Percentiles rank a stretch among this genome's conserved stretches.
Conservation (phyloP, 805 yeast species). For the Nakazawaea sp. region DNA sequence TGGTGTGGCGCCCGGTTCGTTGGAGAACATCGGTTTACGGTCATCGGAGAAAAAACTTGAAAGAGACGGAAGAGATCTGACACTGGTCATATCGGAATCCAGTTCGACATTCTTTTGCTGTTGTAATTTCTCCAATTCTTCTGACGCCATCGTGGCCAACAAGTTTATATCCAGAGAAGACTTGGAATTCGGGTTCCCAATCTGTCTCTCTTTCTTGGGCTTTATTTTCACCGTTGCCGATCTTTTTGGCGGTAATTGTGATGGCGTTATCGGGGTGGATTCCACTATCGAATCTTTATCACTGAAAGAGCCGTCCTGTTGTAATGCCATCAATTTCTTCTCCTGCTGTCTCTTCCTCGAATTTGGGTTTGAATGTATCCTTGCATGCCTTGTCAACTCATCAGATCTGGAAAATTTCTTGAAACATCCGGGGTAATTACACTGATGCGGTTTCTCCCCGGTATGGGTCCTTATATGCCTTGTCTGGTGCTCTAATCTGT, state of each 20-base stretch:
- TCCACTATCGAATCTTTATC: background rate
- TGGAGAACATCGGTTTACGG: constrained; percentile 1
- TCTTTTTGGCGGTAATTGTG: constrained; percentile 2
- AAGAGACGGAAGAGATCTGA: constrained; percentile 47
- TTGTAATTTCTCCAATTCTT: constrained; percentile 40
- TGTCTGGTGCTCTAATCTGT: constrained; percentile 84
- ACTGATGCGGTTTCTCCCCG: constrained; percentile 86
- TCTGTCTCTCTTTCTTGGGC: constrained; percentile 1
- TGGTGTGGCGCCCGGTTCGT: background rate
- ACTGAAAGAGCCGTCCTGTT: constrained; percentile 6
- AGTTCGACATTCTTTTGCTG: background rate
- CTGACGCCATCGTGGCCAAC: constrained; percentile 48
- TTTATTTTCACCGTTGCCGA: background rate
- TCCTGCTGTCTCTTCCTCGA: constrained; percentile 27
- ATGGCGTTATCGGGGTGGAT: constrained; percentile 6
- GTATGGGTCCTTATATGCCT: constrained; percentile 90
- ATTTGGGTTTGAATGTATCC: constrained; percentile 66
- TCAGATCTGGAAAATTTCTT: constrained; percentile 77
- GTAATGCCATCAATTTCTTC: constrained; percentile 11
- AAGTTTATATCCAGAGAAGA: constrained; percentile 37
- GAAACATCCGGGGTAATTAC: constrained; percentile 78
- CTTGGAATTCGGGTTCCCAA: background rate
- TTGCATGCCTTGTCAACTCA: constrained; percentile 78
- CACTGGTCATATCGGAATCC: constrained; percentile 24
- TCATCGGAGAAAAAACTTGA: constrained; percentile 34